Conservation (phyloP, 1,139 yeast species). For the Geotrichum cucujoidarum region DNA sequence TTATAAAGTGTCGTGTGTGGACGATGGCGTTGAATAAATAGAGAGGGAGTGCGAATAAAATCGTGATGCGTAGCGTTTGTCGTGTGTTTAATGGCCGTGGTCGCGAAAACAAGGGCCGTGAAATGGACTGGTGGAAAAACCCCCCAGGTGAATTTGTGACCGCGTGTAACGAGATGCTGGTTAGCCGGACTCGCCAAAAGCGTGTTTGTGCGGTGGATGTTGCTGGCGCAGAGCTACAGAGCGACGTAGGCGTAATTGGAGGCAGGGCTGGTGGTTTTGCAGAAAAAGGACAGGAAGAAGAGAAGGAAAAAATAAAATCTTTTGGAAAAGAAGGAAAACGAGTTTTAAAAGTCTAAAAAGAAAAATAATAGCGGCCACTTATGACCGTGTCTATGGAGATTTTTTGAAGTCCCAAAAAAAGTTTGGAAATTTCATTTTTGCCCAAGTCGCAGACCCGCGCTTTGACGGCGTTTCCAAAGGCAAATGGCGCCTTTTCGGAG, state of each 20-base stretch:
- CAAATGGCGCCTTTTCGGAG: no score
- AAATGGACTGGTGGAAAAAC: no score
- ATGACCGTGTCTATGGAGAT: no score
- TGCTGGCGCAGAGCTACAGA: not conserved
- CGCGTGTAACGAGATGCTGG: not conserved
- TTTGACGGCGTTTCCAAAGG: no score
- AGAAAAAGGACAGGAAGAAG: no score
- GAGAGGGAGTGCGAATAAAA: not conserved
- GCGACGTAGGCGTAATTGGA: not conserved
- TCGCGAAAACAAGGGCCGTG: not conserved
- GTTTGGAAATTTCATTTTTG: no score
- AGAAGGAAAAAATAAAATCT: not conserved
- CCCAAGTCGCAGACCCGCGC: no score
- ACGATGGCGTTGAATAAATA: not conserved
- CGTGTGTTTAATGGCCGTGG: not conserved
- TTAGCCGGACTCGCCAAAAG: not conserved
- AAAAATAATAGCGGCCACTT: no score
- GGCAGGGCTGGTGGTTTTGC: constrained; percentile 1
- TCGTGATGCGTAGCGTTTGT: not conserved
- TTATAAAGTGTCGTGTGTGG: not conserved
- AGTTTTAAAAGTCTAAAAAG: not conserved
- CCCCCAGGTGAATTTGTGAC: no score
- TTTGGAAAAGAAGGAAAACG: not conserved
- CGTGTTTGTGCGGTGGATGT: not conserved
- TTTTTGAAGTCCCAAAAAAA: no score